These are phyloP conservation scores for Grosmannia penicillata DNA, from an alignment of 2,329 filamentous ascomycete species.

Conservation along the genomic window DNA sequence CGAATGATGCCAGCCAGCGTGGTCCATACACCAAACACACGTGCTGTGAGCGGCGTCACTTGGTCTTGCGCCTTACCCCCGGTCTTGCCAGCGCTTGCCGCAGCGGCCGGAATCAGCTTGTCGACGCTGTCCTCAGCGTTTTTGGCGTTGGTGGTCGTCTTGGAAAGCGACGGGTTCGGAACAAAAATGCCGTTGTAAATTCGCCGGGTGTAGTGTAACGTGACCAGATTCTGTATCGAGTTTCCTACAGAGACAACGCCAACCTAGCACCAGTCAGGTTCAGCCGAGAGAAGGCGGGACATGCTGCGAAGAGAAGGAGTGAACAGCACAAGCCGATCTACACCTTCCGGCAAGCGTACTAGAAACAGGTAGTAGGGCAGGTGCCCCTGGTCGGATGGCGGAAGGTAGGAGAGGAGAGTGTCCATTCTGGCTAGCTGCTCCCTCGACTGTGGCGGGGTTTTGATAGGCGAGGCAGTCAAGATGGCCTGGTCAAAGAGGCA, in stretches of 20 bases:
- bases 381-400: slow-evolving; percentile 36
- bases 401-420: slow-evolving; percentile 24
- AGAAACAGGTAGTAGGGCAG: slow-evolving; percentile 45
- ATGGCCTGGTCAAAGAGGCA: too few species aligned
- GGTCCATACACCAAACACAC: slow-evolving; percentile 82
- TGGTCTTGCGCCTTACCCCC: slow-evolving; percentile 35
- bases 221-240: slow-evolving; percentile 68
- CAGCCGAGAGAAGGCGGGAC: too few species aligned
- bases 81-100: slow-evolving; percentile 26
- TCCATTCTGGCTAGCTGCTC: slow-evolving; percentile 23
- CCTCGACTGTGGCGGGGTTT: too few species aligned
- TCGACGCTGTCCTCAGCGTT: slow-evolving; percentile 33
- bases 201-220: slow-evolving; percentile 68
- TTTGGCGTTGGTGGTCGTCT: slow-evolving; percentile 15
- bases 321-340: background rate
- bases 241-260: slow-evolving; percentile 74
- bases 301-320: too few species aligned
- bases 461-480: too few species aligned
- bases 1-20: slow-evolving; percentile 63
- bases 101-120: slow-evolving; percentile 35
- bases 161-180: slow-evolving; percentile 26
- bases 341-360: slow-evolving; percentile 21
- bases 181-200: slow-evolving; percentile 62
- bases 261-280: too few species aligned
- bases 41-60: slow-evolving; percentile 60